Evolutionary conservation across 371 early-diverging fungal genomes (phyloP).

Genomic region (Fennellomyces sp.): DNA sequence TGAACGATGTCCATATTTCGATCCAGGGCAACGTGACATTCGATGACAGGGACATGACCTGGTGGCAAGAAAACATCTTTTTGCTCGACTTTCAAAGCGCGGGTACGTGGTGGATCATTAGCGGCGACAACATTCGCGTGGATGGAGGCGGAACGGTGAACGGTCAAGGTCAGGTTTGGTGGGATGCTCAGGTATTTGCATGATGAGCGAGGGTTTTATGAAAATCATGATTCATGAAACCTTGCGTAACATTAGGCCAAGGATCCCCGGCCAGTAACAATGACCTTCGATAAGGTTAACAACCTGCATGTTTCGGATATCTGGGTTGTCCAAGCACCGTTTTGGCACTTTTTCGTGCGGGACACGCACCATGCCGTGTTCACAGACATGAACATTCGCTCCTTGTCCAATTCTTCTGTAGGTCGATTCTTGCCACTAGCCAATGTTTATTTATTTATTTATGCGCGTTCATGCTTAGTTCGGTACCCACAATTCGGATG

Average conservation of each 20-base stretch:
- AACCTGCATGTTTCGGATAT: constrained; percentile 17
- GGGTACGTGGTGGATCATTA: constrained; percentile 25
- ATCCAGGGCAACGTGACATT: constrained; percentile 15
- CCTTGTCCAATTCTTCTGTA: constrained; percentile 19
- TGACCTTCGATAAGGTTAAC: constrained; percentile 18
- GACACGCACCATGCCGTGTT: constrained; percentile 12
- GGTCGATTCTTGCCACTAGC: background rate
- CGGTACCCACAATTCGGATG: constrained; percentile 17
- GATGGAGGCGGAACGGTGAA: constrained; percentile 22
- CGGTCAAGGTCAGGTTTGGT: constrained; percentile 27
- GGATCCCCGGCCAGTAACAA: constrained; percentile 16
- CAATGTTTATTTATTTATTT: background rate
- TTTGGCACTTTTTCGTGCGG: constrained; percentile 21
- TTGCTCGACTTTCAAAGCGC: constrained; percentile 25
- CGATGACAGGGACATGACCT: constrained; percentile 10
- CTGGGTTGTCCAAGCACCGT: constrained; percentile 14
- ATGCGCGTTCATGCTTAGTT: background rate
- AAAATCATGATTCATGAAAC: background rate
- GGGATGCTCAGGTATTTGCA: constrained; percentile 16
- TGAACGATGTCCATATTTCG: constrained; percentile 19
- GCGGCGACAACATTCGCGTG: constrained; percentile 16
- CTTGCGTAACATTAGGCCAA: background rate
- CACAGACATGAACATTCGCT: constrained; percentile 9
- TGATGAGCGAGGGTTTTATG: too few relatives aligned
- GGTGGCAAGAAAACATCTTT: constrained; percentile 24